Base-by-base conservation (phyloP, 345 rosid genomes). In the Bruguiera sexangula region DNA sequence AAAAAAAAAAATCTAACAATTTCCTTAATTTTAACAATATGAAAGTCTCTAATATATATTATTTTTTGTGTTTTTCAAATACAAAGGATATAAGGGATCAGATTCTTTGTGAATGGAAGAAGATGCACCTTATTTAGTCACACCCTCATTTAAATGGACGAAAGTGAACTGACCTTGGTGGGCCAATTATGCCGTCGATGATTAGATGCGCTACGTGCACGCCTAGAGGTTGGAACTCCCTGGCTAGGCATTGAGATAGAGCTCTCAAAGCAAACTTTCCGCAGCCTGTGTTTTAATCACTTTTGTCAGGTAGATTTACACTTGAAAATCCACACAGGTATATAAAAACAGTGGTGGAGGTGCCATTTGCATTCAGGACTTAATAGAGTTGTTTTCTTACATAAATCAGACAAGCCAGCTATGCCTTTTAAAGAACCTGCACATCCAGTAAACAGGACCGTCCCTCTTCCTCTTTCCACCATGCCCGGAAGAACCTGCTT, bases 401-500 rank as follows among this genome's bases (percentile, higher is more conserved):
- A 89, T 68, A 91, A 76, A 70, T 91, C 91, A 71, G 98, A 78
- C 83, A 89, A 89, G 64, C 98, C 97, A 53, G 97, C 87, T 69
- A 87, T 60, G 78, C 92, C 97, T 58, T 76, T 88, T 73, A 94
- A 74, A 20, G 98, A 94, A 60, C 92, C 97, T 64, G 98, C 84
- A 75, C 98, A 94, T 34, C 98, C 98, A 1, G 96, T 89, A 78
- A 94, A 88, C 50, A 94, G 85, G 79, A 94, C 87, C 8, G 98
- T 94, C 66, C 98, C 98, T 68, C 74, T 94, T 43, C 95, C 88
- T 80, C 86, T 88, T 68, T 91, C 97, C 74, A 86, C 89, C 97
- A 94, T 94, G 13, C 95, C 97, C 6, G 95, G 87, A 59, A 91
- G 84, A 20, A 91, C 92, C 98, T 89, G 63, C 13, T 55, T 43